These are phyloP conservation scores for Aspergillus melleus DNA, from an alignment of 2,329 filamentous ascomycete genomes.

Conservation along the genomic window DNA sequence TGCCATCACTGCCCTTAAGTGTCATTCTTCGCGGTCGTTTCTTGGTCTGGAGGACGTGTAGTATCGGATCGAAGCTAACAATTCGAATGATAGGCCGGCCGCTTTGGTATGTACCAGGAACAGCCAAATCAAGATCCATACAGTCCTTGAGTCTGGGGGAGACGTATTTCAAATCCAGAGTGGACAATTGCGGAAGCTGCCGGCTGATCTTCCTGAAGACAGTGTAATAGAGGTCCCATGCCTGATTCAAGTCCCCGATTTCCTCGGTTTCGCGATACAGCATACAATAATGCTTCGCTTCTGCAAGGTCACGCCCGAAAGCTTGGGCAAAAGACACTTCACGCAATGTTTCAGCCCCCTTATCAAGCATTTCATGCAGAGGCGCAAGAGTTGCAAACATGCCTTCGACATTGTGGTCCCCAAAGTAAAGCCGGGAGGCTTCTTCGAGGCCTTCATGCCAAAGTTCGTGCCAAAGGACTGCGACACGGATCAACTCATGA, in stretches of 20 bases:
- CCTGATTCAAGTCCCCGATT: constrained; percentile 91
- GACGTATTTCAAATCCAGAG: constrained; percentile 92
- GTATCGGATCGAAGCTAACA: constrained; percentile 82
- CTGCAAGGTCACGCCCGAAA: constrained; percentile 90
- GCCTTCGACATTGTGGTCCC: constrained; percentile 93
- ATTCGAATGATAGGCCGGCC: constrained; percentile 79
- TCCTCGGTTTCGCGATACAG: constrained; percentile 88
- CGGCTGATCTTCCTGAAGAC: constrained; percentile 94
- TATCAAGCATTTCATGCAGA: constrained; percentile 86
- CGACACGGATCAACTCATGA: constrained; percentile 93
- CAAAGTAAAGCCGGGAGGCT: constrained; percentile 93
- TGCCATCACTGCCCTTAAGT: constrained; percentile 84
- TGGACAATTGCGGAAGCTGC: constrained; percentile 89
- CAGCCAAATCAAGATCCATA: constrained; percentile 82
- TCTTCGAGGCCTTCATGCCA: constrained; percentile 99
- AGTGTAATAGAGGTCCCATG: constrained; percentile 98
- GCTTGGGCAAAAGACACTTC: constrained; percentile 98
- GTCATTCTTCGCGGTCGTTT: constrained; percentile 90
- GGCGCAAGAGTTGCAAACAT: constrained; percentile 93
- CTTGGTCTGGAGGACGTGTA: constrained; percentile 94
- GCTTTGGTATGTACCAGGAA: constrained; percentile 92
- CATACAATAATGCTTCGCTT: constrained; percentile 93
- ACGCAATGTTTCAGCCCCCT: constrained; percentile 85
- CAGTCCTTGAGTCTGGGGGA: constrained; percentile 89
- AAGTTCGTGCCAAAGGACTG: constrained; percentile 96